Base-by-base conservation (phyloP, 805 yeast species). In the Yamadazyma ubonensis region DNA sequence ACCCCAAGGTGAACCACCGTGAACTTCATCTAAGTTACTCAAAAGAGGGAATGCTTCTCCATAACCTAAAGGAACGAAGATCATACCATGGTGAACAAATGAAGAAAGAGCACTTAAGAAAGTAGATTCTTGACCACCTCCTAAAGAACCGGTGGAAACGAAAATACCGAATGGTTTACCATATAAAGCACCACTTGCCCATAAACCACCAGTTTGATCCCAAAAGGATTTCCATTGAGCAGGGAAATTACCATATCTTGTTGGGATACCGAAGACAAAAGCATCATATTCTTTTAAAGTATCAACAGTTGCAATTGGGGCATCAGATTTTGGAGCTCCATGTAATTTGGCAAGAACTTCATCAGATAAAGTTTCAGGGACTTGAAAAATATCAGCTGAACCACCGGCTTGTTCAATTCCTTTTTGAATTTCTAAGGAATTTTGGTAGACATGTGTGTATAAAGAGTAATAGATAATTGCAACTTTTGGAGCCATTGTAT, bases 1-100 rank as follows among this genome's bases (percentile, higher is more conserved):
- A 64, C 95, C 95, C 84, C 88, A 87, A 38, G 95, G 77, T 39
- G 90, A 78, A 53, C 84, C 83, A 53, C 95, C 95, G 58, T 83
- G 90, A 42, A 75, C 71, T 66, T 82, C 90, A 14, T 70, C 73
- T 43, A 83, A 55, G 61, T 73, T 73, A 48, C 76, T 51, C 52
- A 80, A 61, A 43, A 75, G 74, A 37, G 76, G 73, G 44, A 43
- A 43, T 3, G 50, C 50, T 39, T 46, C 50, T 27, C 50, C 75
- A 67, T 81, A 86, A 45, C 96, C 96, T 49, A 86, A 71, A 43
- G 96, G 95, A 29, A 86, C 78, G 59, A 58, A 86, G 44, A 82
- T 73, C 65, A 86, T 73, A 50, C 95, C 95, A 51, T 86, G 95
- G 59, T 86, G 95, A 36, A 72, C 74, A 54, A 83, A 68, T 22